phyloP scores from a whole-genome alignment of 2,329 filamentous ascomycete species.

The Colletotrichum sp. region DNA sequence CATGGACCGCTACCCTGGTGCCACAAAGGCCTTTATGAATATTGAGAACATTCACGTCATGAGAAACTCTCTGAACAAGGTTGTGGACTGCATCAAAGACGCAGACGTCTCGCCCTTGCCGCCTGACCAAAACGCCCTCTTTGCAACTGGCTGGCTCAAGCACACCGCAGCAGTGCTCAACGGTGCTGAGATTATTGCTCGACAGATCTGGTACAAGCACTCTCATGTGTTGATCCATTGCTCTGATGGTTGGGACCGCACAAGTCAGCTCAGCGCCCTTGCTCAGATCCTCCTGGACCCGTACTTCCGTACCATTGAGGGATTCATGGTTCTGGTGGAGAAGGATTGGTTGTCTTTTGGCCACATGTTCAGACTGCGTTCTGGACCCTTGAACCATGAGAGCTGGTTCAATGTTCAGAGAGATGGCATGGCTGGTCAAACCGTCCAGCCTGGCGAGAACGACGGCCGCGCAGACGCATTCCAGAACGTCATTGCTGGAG shows the following conservation, averaged over 20 bases:
- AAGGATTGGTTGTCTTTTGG: constrained; percentile 99
- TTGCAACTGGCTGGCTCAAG: constrained; percentile 88
- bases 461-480: constrained; percentile 75
- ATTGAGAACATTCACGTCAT: constrained; percentile 99
- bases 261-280: constrained; percentile 89
- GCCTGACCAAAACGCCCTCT: constrained; percentile 80
- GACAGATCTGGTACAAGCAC: constrained; percentile 88
- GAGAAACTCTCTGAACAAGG: constrained; percentile 86
- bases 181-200: constrained; percentile 82
- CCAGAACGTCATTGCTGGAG: constrained; percentile 83
- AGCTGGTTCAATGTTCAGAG: constrained; percentile 93
- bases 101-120: constrained; percentile 85
- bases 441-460: constrained; percentile 65
- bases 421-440: constrained; percentile 72
- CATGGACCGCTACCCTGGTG: constrained; percentile 95
- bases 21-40: constrained; percentile 88
- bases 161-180: constrained; percentile 87
- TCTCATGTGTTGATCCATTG: constrained; percentile 97
- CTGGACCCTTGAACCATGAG: constrained; percentile 85
- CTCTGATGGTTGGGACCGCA: constrained; percentile 98
- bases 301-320: constrained; percentile 91
- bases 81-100: constrained; percentile 90
- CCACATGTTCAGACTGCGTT: constrained; percentile 95
- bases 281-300: constrained; percentile 94
- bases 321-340: constrained; percentile 92